Evolutionary conservation across 306 rosid species (phyloP).

Genomic region (Hippophae gyantsensis): DNA sequence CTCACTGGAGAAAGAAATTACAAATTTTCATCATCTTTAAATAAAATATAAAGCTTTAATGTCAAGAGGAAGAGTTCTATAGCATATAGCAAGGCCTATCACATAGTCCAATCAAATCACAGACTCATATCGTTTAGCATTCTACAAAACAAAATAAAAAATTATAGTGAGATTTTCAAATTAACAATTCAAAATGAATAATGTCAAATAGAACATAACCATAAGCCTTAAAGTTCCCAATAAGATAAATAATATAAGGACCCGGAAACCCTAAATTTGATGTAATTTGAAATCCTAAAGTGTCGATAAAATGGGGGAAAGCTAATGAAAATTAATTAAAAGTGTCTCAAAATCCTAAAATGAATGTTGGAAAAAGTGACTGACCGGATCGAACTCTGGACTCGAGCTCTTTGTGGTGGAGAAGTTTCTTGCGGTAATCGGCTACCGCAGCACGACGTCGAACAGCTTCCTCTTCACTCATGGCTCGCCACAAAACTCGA

Average conservation of each 20-base stretch:
- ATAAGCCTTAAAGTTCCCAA: not conserved
- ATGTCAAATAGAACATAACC: not conserved
- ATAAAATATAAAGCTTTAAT: too few relatives aligned
- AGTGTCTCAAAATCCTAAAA: too few relatives aligned
- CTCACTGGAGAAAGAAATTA: slow-evolving; percentile 40
- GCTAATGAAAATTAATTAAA: too few relatives aligned
- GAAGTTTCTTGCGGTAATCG: slow-evolving; percentile 73
- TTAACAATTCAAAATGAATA: too few relatives aligned
- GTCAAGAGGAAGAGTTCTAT: too few relatives aligned
- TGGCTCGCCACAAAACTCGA: not conserved
- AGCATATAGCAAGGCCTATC: too few relatives aligned
- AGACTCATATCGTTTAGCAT: too few relatives aligned
- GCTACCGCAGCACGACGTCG: slow-evolving; percentile 60
- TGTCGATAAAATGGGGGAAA: too few relatives aligned
- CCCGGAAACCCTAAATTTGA: not conserved
- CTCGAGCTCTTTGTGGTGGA: slow-evolving; percentile 83
- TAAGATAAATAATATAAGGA: not conserved
- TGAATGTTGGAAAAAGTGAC: slow-evolving; percentile 18
- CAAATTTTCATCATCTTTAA: too few relatives aligned
- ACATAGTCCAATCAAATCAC: too few relatives aligned
- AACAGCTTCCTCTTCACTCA: slow-evolving; percentile 63
- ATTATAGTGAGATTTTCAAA: too few relatives aligned
- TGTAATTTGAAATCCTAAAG: not conserved
- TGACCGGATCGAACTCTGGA: slow-evolving; percentile 78
- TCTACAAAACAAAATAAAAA: too few relatives aligned